Evolutionary conservation across 1,284 basidiomycete genomes (phyloP), one percentile per base, ranked within the genome.

Genomic region (Porogramme epimiltina): DNA sequence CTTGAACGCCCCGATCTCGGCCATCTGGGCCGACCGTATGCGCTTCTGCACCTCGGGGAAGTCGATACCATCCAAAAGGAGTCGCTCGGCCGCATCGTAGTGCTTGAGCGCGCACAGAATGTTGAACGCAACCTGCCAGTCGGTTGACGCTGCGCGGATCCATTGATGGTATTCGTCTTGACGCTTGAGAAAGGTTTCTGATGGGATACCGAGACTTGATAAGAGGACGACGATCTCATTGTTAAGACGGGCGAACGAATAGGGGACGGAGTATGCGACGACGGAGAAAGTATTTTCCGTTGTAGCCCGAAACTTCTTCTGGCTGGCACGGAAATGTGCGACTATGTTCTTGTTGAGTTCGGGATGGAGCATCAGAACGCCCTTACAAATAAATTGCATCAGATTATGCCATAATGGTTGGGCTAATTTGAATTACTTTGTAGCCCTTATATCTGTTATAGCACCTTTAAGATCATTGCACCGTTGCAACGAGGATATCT

Each of bases 211-310:
- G 2, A 87, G 77, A 51, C 81, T 81, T 3, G 81, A 79, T 4
- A 87, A 72, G 6, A 87, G 77, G 20, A 82, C 79, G 13, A 86
- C 80, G 58, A 86, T 78, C 51, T 85, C 85, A 64, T 85, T 85
- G 62, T 87, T 87, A 22, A 87, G 70, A 10, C 83, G 75, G 1
- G 80, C 82, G 60, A 83, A 87, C 0, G 79, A 70, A 48, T 82
- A 85, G 1, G 83, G 85, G 39, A 71, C 75, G 1, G 85, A 85
- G 58, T 80, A 73, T 39, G 79, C 80, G 13, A 87, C 82, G 28
- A 85, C 79, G 0, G 84, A 85, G 65, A 87, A 85, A 0, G 81
- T 83, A 43, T 74, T 70, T 54, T 84, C 78, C 4, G 68, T 62
- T 0, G 74, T 80, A 0, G 81, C 77, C 11, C 66, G 73, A 65